Percentiles rank a stretch among this genome's conserved stretches.
Evolutionary conservation across 1,139 yeast genomes (phyloP).

Genomic region (Blastobotrys elegans): DNA sequence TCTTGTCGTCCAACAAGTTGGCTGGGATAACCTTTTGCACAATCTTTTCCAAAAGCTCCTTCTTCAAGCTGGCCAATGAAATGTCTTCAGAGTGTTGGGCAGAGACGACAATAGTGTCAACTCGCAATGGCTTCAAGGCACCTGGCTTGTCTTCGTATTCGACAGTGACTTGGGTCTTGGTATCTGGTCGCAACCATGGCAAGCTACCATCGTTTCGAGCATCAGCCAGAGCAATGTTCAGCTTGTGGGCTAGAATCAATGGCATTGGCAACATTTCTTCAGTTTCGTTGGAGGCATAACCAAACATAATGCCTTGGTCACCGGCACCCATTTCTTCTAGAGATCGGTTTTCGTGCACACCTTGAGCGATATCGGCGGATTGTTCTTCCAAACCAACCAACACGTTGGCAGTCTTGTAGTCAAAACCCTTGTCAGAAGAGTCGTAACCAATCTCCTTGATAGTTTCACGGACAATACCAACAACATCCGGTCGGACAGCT

Average conservation of each 20-base stretch:
- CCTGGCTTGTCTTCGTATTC: slow-evolving; percentile 88
- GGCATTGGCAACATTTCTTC: slow-evolving; percentile 97
- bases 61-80: slow-evolving; percentile 86
- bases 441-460: slow-evolving; percentile 98
- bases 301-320: slow-evolving; percentile 99
- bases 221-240: slow-evolving; percentile 92
- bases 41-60: slow-evolving; percentile 69
- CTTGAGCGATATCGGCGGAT: slow-evolving; percentile 98
- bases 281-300: slow-evolving; percentile 99
- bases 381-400: slow-evolving; percentile 99
- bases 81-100: slow-evolving; percentile 97
- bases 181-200: slow-evolving; percentile 98
- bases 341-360: slow-evolving; percentile 95
- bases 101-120: slow-evolving; percentile 95
- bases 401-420: slow-evolving; percentile 98
- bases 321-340: slow-evolving; percentile 99
- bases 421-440: slow-evolving; percentile 93
- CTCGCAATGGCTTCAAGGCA: slow-evolving; percentile 92
- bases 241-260: slow-evolving; percentile 87
- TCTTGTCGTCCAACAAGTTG: slow-evolving; percentile 85
- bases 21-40: slow-evolving; percentile 91
- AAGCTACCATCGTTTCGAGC: slow-evolving; percentile 96
- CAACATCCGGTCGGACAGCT: slow-evolving; percentile 88
- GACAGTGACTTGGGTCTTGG: slow-evolving; percentile 98
- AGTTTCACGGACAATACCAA: slow-evolving; percentile 95